phyloP scores from a whole-genome alignment of 441 rosid genomes.

The Erodium chrysanthum region DNA sequence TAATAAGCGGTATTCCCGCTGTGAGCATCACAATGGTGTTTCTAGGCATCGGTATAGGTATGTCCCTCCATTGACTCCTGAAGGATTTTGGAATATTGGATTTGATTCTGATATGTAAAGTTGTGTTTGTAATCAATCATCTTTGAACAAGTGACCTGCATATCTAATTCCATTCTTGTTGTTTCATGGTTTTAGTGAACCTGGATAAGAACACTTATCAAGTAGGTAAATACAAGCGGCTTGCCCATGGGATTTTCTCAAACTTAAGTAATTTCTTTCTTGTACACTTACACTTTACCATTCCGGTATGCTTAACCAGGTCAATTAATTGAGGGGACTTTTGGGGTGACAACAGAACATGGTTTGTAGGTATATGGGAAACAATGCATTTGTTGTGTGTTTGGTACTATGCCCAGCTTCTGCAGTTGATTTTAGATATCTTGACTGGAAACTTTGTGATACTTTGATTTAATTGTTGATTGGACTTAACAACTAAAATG shows the following conservation, averaged over 20 bases:
- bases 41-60: slow-evolving; percentile 84
- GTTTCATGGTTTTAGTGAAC: not conserved
- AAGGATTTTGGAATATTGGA: slow-evolving; percentile 93
- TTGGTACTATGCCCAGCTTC: too few species aligned
- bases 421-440: not conserved
- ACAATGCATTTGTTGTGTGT: not conserved
- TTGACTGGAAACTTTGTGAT: not conserved
- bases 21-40: slow-evolving; percentile 91
- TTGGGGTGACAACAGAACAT: not conserved
- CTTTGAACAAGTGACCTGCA: not conserved
- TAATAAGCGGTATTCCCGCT: slow-evolving; percentile 35
- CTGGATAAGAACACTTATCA: not conserved
- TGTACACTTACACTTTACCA: not conserved
- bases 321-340: not conserved
- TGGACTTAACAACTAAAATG: not conserved
- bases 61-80: slow-evolving; percentile 79
- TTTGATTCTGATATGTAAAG: slow-evolving; percentile 81
- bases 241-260: not conserved
- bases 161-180: not conserved
- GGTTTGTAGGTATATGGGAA: not conserved
- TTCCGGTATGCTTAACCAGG: not conserved
- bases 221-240: not conserved
- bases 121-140: slow-evolving; percentile 9
- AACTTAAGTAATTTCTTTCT: too few species aligned
- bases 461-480: not conserved